These are phyloP conservation scores for Cladosporium phlei DNA, from an alignment of 2,329 filamentous ascomycete genomes.

Conservation along the genomic window DNA sequence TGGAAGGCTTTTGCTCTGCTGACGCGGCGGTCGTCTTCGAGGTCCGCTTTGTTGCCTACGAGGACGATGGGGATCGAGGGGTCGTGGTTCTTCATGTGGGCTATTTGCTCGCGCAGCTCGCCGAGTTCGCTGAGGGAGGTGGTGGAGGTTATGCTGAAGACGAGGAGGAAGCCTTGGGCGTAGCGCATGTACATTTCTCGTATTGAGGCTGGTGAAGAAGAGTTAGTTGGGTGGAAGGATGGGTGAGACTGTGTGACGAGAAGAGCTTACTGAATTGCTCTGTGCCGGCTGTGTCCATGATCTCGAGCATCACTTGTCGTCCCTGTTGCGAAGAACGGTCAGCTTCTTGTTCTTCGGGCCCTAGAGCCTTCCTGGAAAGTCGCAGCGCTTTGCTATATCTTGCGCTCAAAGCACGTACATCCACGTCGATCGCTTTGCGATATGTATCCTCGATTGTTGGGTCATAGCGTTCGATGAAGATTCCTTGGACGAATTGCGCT, in stretches of 20 bases:
- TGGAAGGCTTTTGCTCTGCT: constrained; percentile 74
- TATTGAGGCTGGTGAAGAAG: constrained; percentile 22
- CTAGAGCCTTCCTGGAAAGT: no score
- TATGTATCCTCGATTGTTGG: constrained; percentile 61
- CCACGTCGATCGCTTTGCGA: constrained; percentile 63
- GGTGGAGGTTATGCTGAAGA: constrained; percentile 83
- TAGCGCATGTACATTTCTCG: constrained; percentile 85
- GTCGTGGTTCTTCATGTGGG: constrained; percentile 84
- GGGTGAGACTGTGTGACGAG: no score
- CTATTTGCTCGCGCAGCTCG: constrained; percentile 80
- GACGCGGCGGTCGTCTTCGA: constrained; percentile 79
- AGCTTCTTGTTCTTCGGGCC: no score
- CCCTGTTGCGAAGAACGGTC: no score
- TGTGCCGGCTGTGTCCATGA: constrained; percentile 85
- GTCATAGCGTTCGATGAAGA: constrained; percentile 78
- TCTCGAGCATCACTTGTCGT: constrained; percentile 83
- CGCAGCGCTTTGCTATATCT: no score
- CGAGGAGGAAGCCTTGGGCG: constrained; percentile 83
- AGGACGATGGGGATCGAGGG: constrained; percentile 65
- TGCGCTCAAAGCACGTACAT: no score
- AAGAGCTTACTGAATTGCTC: constrained; percentile 91
- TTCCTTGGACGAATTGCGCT: constrained; percentile 92
- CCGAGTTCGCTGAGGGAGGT: constrained; percentile 79
- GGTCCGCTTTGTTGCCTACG: constrained; percentile 85
- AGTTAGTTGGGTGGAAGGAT: background rate